Percentiles rank a stretch among this genome's conserved stretches.
phyloP scores from a whole-genome alignment of 345 rosid species.

The Nasturtium officinale region DNA sequence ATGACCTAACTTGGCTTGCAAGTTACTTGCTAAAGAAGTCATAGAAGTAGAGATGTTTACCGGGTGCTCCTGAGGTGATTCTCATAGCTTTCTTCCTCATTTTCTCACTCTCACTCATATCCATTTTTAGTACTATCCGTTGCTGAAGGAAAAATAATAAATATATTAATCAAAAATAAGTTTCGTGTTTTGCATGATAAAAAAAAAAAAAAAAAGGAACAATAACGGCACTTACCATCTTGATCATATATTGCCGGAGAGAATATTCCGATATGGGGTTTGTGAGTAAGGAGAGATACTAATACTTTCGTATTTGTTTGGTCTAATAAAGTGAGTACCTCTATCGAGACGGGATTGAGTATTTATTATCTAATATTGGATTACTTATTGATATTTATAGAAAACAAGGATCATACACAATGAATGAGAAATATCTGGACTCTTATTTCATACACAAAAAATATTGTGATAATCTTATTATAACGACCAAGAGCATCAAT shows the following conservation, averaged over 20 bases:
- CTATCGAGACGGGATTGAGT: not conserved
- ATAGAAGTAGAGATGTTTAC: slow-evolving; percentile 8
- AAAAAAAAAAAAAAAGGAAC: not conserved
- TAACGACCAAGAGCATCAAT: not conserved
- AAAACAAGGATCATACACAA: not conserved
- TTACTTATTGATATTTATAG: not conserved
- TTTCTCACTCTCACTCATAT: slow-evolving; percentile 28
- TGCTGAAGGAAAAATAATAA: slow-evolving; percentile 29
- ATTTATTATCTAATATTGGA: not conserved
- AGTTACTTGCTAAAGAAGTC: slow-evolving; percentile 8
- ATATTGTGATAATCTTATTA: not conserved
- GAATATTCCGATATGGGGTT: not conserved
- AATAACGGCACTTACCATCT: not conserved
- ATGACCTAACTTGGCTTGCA: slow-evolving; percentile 25
- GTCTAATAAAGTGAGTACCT: not conserved
- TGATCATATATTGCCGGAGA: not conserved
- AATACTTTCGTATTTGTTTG: not conserved
- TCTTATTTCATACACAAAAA: not conserved
- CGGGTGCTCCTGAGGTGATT: slow-evolving; percentile 9
- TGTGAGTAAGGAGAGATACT: not conserved
- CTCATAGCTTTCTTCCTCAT: slow-evolving; percentile 38
- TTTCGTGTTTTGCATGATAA: not conserved
- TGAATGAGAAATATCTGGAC: not conserved
- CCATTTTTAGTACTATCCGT: slow-evolving; percentile 36
- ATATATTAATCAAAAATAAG: not conserved